Conservation (phyloP, 2,329 filamentous ascomycete genomes). For the Karstenula rhodostoma region DNA sequence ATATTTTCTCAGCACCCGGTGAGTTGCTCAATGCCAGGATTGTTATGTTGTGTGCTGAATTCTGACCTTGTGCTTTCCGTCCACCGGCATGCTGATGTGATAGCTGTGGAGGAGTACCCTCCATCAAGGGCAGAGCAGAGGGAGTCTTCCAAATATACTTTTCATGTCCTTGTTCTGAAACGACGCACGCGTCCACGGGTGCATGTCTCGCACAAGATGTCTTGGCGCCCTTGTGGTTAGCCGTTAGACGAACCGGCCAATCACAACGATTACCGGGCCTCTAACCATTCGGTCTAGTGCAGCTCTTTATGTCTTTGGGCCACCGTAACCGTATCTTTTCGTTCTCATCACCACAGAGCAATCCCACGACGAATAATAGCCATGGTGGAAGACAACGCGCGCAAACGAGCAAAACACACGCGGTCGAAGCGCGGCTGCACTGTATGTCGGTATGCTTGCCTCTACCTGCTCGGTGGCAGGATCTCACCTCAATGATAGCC, state of each 20-base stretch:
- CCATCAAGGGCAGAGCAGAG: background rate
- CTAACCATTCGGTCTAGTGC: background rate
- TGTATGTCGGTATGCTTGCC: slow-evolving; percentile 16
- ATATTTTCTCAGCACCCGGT: background rate
- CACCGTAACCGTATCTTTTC: background rate
- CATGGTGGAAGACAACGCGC: slow-evolving; percentile 5
- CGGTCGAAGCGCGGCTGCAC: slow-evolving; percentile 16
- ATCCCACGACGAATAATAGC: background rate
- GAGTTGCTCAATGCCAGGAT: background rate
- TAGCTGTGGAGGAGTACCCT: background rate
- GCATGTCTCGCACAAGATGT: background rate
- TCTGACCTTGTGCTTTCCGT: background rate
- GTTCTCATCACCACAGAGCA: background rate
- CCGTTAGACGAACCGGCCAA: slow-evolving; percentile 19
- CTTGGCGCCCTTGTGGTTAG: background rate
- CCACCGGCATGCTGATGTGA: background rate
- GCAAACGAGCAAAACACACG: slow-evolving; percentile 20
- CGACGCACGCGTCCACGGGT: no score
- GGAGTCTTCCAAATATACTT: background rate
- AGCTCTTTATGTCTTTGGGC: background rate
- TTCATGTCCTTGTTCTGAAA: background rate
- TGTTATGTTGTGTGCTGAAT: background rate
- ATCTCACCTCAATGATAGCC: slow-evolving; percentile 7
- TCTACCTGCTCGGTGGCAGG: background rate
- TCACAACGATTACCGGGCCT: background rate